Base-by-base conservation (phyloP, 2,329 filamentous ascomycete species). In the Penicillium sp. region DNA sequence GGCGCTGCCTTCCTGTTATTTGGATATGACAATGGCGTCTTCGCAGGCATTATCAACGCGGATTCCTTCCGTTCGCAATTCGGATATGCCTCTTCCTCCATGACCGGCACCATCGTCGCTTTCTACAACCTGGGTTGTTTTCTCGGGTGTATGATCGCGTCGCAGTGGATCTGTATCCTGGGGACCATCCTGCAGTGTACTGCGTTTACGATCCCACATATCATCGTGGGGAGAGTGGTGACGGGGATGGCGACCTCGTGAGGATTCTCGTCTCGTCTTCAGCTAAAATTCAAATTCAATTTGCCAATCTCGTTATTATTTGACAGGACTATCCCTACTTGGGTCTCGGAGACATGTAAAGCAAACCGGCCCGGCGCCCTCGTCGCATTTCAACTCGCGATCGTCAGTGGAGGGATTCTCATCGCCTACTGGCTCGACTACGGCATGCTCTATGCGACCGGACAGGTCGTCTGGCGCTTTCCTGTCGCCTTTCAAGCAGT, bases 11-110 rank as follows among this genome's bases (percentile, higher is more conserved):
- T 51, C 18, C 24, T 51, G 5, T 25, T 51, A 22, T 60, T 58
- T 42, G 60, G 60, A 25, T 63, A 57, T 30, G 60, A 63, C 33
- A 56, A 61, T 43, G 60, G 56, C 22, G 31, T 63, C 10, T 60
- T 60, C 36, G 51, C 54, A 27, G 58, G 56, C 10, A 56, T 63
- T 28, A 27, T 51, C 11, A 24, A 25, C 18, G 41, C 40, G 10
- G 28, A 51, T 16, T 25, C 40, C 28, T 51, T 35, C 25, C 30
- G 22, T 20, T 28, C 22, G 36, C 48, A 51, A 33, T 51, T 51
- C 25, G 35, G 28, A 25, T 46, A 51, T 31, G 43, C 48, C 28
- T 27, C 30, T 42, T 35, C 40, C 20, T 35, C 48, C 2, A 25
- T 31, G 24, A 28, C 28, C n/a, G 51, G 51, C 11, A 50, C 40